Evolutionary conservation across 1,284 basidiomycete genomes (phyloP), one percentile per base, ranked within the genome.

Genomic region (Ustilago hordei): DNA sequence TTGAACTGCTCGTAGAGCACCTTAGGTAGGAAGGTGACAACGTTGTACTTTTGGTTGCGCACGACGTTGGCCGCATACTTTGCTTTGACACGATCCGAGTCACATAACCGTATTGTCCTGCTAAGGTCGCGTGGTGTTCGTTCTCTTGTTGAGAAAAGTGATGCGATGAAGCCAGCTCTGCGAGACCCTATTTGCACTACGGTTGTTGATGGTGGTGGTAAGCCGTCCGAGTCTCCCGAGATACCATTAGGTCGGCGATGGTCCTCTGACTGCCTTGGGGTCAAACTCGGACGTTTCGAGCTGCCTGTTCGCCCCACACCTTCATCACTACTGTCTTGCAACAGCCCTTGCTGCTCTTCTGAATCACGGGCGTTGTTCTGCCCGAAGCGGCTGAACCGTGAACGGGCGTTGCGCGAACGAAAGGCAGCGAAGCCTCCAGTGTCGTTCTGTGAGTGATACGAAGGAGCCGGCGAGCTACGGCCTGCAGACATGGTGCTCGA

Each of bases 1-100:
- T 98, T 99, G 92, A 99, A 99, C 87, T 99, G 97, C 87, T 98
- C 95, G 87, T 98, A 99, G 86, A 99, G 91, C 50, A 99, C 95
- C 72, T 98, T 90, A 0, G 96, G 96, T 4, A 99, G 89, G 88
- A 99, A 99, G 9, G 94, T 94, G 87, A 95, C 89, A 58, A 93
- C 88, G 84, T 95, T 97, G 89, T 99, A 99, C 88, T 99, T 99
- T 87, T 98, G 96, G 84, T 99, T 99, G 79, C 94, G 92, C 48
- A 98, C 93, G 38, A 93, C 91, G 86, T 99, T 99, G 35, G 95
- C 81, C 0, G 89, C 88, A 64, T 85, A 89, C 19, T 79, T 76
- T 1, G 87, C 82, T 19, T 83, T 64, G 15, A 63, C 53, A 3
- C 43, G 55, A 43, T 75, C 75, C 9, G 63, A 58, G 52, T 78